phyloP scores from a whole-genome alignment of 305 asterid genomes.

The Euphrasia arctica region DNA sequence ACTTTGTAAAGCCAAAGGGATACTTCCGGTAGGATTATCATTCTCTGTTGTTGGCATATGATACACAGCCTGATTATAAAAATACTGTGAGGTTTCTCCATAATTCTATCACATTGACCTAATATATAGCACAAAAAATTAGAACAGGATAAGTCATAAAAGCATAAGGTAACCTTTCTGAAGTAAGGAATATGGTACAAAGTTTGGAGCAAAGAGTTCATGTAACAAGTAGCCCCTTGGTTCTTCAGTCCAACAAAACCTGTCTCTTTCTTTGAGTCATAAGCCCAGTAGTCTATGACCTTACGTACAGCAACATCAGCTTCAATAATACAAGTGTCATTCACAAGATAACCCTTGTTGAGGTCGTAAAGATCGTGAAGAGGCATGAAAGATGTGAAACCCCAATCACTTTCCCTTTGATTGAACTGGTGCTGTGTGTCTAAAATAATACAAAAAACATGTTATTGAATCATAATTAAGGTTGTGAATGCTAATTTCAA shows the following conservation, averaged over 20 bases:
- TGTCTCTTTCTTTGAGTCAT: conserved; percentile 94
- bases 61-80: conserved; percentile 76
- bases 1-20: conserved; percentile 91
- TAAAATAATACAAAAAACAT: conserved; percentile 34
- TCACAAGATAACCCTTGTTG: conserved; percentile 73
- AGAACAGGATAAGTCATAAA: conserved; percentile 23
- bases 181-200: conserved; percentile 87
- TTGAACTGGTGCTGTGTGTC: conserved; percentile 93
- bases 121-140: conserved; percentile 14
- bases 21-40: conserved; percentile 90
- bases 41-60: conserved; percentile 97
- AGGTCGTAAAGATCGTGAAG: conserved; percentile 85
- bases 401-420: conserved; percentile 97
- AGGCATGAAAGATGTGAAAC: conserved; percentile 92
- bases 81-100: conserved; percentile 29
- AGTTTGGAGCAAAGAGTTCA: conserved; percentile 92
- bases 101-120: conserved; percentile 21
- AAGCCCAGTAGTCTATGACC: conserved; percentile 86
- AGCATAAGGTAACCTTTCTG: conserved; percentile 57
- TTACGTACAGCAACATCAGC: conserved; percentile 95
- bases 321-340: conserved; percentile 73
- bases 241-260: conserved; percentile 94
- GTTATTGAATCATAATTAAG: conserved; percentile 20
- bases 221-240: conserved; percentile 95
- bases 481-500: conserved; percentile 18